Base-by-base conservation (phyloP, 176 grass and related monocot genomes). In the Aegilops speltoides region DNA sequence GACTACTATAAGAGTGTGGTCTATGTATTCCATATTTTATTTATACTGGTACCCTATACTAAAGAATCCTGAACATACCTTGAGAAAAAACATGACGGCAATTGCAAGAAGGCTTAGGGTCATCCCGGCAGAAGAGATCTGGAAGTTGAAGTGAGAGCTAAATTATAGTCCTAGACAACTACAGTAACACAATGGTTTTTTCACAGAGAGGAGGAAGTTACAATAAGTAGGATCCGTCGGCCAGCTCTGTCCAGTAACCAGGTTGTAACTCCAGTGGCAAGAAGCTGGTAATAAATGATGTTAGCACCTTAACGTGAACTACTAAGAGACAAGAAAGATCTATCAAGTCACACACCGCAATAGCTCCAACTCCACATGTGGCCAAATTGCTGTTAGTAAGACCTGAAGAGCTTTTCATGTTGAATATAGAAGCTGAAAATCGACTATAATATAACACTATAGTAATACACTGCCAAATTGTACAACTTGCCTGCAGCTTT, bases 231-330 rank as follows among this genome's bases (percentile, higher is more conserved):
- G 88, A 94, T 93, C 72, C 94, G 87, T 74, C 97, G 88, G 17
- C 94, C 97, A 85, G 97, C 97, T 96, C 86, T 91, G 83, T 98
- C 97, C 76, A 96, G 84, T 36, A 98, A 94, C 85, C 89, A 90
- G 57, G 97, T 98, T 81, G 94, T 98, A 87, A 98, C 43, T 83
- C 88, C 90, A 73, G 94, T 96, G 34, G 97, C 92, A 86, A 98
- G 68, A 84, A 98, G 93, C 97, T 94, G 84, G 67, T n/a, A 4
- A 33, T 8, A 16, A 76, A 83, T 69, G 22, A 5, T 63, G 31
- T 77, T 2, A 88, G 56, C 52, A 91, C 46, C 15, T 76, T 84
- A 80, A 73, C 33, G 41, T 22, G 64, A 76, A 60, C 29, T 85
- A 62, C 5, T 46, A 23, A 76, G 5, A 81, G 8, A 73, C 38